These are phyloP conservation scores for Pseudocercospora fijiensis DNA, from an alignment of 2,329 filamentous ascomycete species.

Conservation along the genomic window DNA sequence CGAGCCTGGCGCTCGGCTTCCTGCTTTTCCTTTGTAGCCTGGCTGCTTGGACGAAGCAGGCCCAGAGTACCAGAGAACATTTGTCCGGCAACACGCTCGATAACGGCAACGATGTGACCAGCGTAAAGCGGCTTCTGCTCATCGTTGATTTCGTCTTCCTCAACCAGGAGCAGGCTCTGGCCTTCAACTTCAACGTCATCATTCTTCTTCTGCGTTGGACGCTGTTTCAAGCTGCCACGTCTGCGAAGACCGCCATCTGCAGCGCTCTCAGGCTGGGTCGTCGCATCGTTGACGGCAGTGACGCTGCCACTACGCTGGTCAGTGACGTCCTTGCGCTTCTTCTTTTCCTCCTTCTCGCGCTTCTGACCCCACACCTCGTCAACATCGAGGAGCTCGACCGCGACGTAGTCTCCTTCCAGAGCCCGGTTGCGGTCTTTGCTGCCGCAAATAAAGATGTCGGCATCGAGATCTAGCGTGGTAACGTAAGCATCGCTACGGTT, in stretches of 20 bases:
- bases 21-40: slow-evolving; percentile 99
- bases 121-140: slow-evolving; percentile 97
- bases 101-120: slow-evolving; percentile 93
- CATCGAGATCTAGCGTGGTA: slow-evolving; percentile 88
- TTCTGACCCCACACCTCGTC: slow-evolving; percentile 99
- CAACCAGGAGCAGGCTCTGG: slow-evolving; percentile 91
- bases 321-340: slow-evolving; percentile 98
- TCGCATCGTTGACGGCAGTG: slow-evolving; percentile 62
- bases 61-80: slow-evolving; percentile 98
- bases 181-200: slow-evolving; percentile 98
- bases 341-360: slow-evolving; percentile 99
- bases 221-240: slow-evolving; percentile 90
- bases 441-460: slow-evolving; percentile 98
- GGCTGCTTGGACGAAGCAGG: slow-evolving; percentile 89
- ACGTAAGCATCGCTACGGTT: slow-evolving; percentile 98
- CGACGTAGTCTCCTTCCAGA: slow-evolving; percentile 91
- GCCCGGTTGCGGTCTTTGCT: slow-evolving; percentile 98
- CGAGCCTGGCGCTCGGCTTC: slow-evolving; percentile 92
- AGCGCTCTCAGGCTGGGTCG: slow-evolving; percentile 57
- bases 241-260: slow-evolving; percentile 84
- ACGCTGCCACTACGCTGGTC: slow-evolving; percentile 80
- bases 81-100: slow-evolving; percentile 94
- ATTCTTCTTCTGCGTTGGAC: slow-evolving; percentile 99
- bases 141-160: slow-evolving; percentile 98
- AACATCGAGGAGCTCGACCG: slow-evolving; percentile 92